Conservation (phyloP, 306 rosid species). For the Cucumis hystrix region DNA sequence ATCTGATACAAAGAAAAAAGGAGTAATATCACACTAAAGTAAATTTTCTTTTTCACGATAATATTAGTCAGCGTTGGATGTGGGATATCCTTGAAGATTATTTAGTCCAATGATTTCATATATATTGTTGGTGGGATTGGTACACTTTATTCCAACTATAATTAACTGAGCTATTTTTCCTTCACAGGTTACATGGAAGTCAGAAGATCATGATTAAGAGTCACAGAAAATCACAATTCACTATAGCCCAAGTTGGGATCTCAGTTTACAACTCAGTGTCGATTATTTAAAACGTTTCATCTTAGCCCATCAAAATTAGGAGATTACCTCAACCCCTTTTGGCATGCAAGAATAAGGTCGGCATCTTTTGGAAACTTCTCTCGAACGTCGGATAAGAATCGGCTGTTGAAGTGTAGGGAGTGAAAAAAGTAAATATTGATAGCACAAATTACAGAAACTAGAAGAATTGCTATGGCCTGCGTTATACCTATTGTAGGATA, state of each 20-base stretch:
- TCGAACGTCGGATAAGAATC: constrained; percentile 54
- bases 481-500: constrained; percentile 55
- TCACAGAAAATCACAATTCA: not conserved
- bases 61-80: not conserved
- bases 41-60: not conserved
- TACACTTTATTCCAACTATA: not conserved
- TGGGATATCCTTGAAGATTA: not conserved
- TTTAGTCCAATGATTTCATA: not conserved
- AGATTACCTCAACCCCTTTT: constrained; percentile 74
- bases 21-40: not conserved
- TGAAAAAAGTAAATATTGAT: constrained; percentile 13
- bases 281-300: not conserved
- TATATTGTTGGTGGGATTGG: not conserved
- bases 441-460: not conserved
- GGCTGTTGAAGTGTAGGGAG: constrained; percentile 31
- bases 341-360: constrained; percentile 87
- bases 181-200: not conserved
- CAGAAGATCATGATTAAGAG: not conserved
- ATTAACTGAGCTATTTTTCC: not conserved
- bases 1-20: not conserved
- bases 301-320: constrained; percentile 9
- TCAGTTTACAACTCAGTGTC: not conserved
- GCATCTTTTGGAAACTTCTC: constrained; percentile 70
- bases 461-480: not conserved
- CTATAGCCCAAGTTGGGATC: not conserved